Percentiles rank a stretch among this genome's conserved stretches.
Evolutionary conservation across 306 rosid species (phyloP).

Genomic region (Vigna unguiculata): DNA sequence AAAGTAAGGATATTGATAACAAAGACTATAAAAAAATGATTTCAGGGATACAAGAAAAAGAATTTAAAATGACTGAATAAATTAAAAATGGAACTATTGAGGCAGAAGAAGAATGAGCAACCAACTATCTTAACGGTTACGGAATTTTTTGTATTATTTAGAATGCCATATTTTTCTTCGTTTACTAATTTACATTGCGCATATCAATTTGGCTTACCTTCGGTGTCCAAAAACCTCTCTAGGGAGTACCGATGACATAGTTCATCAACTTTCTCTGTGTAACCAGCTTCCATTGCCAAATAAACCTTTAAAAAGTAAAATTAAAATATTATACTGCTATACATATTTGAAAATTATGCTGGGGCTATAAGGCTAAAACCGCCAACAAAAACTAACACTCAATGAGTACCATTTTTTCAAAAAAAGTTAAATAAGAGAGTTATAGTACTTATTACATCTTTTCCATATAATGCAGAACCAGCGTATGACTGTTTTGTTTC

Average conservation of each 20-base stretch:
- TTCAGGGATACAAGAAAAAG: neutral
- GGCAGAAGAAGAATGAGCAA: constrained; percentile 39
- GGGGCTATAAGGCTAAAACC: constrained; percentile 19
- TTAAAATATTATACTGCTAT: constrained; percentile 20
- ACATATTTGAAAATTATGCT: constrained; percentile 4
- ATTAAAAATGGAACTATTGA: constrained; percentile 2
- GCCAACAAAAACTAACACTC: neutral
- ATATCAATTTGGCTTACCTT: constrained; percentile 58
- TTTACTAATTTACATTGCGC: constrained; percentile 16
- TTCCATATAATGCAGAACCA: constrained; percentile 21
- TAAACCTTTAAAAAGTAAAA: constrained; percentile 64
- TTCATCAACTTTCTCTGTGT: constrained; percentile 89
- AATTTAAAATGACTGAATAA: neutral
- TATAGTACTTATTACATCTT: neutral
- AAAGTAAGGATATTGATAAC: neutral
- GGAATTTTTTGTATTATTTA: neutral
- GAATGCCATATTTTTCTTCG: neutral
- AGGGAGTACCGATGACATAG: constrained; percentile 81
- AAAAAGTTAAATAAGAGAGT: neutral
- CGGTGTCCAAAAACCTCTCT: constrained; percentile 60
- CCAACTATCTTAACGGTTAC: constrained; percentile 22
- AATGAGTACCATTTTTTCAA: neutral
- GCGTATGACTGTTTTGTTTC: constrained; percentile 4
- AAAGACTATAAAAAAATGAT: constrained; percentile 25
- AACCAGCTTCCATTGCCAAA: constrained; percentile 99